Conservation (phyloP, 2,329 filamentous ascomycete species). For the Xylaria sp. region DNA sequence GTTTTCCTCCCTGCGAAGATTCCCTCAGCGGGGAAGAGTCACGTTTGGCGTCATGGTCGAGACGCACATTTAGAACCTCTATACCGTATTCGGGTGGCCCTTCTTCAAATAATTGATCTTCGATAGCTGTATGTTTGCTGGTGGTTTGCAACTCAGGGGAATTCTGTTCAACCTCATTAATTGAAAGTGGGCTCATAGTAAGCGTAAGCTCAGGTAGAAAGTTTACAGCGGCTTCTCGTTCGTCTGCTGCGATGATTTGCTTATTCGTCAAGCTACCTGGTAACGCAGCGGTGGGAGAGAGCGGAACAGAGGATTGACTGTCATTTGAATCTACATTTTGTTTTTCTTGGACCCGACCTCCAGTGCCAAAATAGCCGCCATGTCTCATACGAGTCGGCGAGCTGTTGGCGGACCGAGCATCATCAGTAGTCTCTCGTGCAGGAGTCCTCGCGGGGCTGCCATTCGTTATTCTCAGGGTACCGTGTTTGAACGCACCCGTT, state of each 20-base stretch:
- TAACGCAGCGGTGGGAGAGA: not conserved
- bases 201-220: slow-evolving; percentile 46
- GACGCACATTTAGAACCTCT: slow-evolving; percentile 45
- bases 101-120: slow-evolving; percentile 61
- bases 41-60: slow-evolving; percentile 57
- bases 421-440: slow-evolving; percentile 28
- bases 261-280: not conserved
- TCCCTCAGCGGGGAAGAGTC: slow-evolving; percentile 39
- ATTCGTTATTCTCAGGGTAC: slow-evolving; percentile 70
- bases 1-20: slow-evolving; percentile 37
- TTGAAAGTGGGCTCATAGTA: slow-evolving; percentile 48
- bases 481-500: slow-evolving; percentile 70
- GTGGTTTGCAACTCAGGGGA: slow-evolving; percentile 55
- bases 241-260: not conserved
- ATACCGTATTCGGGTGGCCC: slow-evolving; percentile 46
- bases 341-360: slow-evolving; percentile 4
- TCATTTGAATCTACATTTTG: not conserved
- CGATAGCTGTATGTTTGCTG: slow-evolving; percentile 59
- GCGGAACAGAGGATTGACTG: slow-evolving; percentile 5
- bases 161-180: slow-evolving; percentile 46
- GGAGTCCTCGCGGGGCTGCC: slow-evolving; percentile 64
- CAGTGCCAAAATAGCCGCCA: slow-evolving; percentile 32
- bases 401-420: slow-evolving; percentile 12
- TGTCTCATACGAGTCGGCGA: not conserved
- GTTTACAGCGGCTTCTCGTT: slow-evolving; percentile 11